Evolutionary conservation across 176 grass and related monocot genomes (phyloP), one percentile per base, ranked within the genome.

Genomic region (Echinochloa phyllopogon): DNA sequence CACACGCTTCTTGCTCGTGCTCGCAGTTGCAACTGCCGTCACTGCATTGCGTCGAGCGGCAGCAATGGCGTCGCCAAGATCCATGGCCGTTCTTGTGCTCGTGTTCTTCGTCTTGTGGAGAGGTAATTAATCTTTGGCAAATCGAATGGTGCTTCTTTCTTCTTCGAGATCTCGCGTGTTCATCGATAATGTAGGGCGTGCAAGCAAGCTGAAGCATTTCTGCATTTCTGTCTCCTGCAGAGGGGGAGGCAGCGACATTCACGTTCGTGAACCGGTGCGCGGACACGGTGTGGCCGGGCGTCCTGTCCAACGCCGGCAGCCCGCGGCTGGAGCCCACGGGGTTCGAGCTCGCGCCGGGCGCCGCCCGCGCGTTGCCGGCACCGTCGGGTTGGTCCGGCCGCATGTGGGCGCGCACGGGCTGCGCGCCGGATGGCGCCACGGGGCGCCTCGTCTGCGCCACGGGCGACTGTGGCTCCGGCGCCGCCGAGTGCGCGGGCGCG

Each of bases 321-420:
- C 68, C 89, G 10, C 82, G 86, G 43, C 87, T 97, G 6, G 82
- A 62, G 21, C 86, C 94, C 47, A 97, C 94, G 6, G 94, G 94
- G 25, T 97, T 97, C 79, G 91, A 94, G 85, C 91, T 97, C 52
- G 17, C 75, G 49, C 82, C 94, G 4, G 91, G 91, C 10, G 51
- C 3, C 37, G 84, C 91, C 29, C 87, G 85, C 8, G 37, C 84
- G 2, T 47, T 97, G 73, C 70, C 86, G 27, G 91, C 91, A 5
- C 94, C 94, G 15, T 86, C 94, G 17, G 89, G 85, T 3, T 97
- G 94, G 94, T 97, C 94, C 15, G 94, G 94, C 75, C 91, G 94
- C 6, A 82, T 97, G 45, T 97, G 94, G 94, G 91, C 87, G 69
- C 94, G 94, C 82, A 97, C 87, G 11, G 85, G 84, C n/a, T 97